Base-by-base conservation (phyloP, 495 filamentous ascomycete genomes). In the Xylaria palmicola region DNA sequence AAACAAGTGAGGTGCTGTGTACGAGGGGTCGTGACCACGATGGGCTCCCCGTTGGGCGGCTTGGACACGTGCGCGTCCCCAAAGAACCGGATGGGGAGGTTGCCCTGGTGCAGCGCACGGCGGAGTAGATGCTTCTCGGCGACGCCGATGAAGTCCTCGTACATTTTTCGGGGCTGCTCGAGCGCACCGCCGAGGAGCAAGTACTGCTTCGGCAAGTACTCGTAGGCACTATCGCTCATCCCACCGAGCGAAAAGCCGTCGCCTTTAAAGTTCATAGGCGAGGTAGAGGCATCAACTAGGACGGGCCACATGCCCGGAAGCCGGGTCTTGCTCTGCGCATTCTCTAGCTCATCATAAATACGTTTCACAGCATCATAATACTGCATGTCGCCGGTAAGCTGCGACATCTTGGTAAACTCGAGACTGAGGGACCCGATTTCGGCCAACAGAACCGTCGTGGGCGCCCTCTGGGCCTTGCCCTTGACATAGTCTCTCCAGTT, bases 281-380 rank as follows among this genome's bases (percentile, higher is more conserved):
- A 61, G 27, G 59, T 69, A 20, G 69, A 67, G 19, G 89, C 86
- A 71, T 96, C 90, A 22, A 95, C 69, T 12, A 77, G 75, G 4
- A 84, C 72, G 1, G 91, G 91, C 90, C 90, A 96, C 75, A 96
- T 76, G 2, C 91, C 91, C 10, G 91, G 90, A 26, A 93, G 74
- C 13, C 76, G 79, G 1, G 90, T 94, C 8, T 62, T 68, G 41
- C 66, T 69, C 72, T 96, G 91, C 63, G 79, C 81, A 22, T 76
- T 77, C 62, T 92, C 89, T 20, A 96, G 76, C 52, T 83, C 85
- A 62, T 94, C 83, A 6, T 87, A 88, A 59, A 96, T 90, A 22
- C 92, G 85, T 53, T 91, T 88, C 60, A 92, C 80, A 4, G 91
- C 92, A 77, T 96, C 91, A 62, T 92, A 95, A 72, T 93, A 96